Percentiles rank a stretch among this genome's conserved stretches.
These are phyloP conservation scores for Tricholoma matsutake DNA, from an alignment of 768 basidiomycete species.

Conservation along the genomic window DNA sequence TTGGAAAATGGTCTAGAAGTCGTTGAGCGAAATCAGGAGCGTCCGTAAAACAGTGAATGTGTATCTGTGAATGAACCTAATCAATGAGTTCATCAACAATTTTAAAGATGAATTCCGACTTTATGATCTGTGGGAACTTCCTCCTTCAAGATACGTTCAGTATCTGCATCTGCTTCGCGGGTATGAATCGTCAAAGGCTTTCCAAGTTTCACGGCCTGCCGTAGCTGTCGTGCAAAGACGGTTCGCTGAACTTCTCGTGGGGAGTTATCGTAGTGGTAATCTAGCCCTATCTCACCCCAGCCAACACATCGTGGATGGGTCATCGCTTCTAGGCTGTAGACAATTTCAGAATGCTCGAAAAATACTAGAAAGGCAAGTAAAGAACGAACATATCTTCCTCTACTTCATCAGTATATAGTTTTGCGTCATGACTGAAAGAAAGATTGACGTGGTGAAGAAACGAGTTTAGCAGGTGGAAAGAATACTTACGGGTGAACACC, in stretches of 20 bases:
- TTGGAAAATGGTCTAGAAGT: slow-evolving; percentile 73
- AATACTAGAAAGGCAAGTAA: neutral
- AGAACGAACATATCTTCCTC: slow-evolving; percentile 63
- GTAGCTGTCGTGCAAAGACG: slow-evolving; percentile 67
- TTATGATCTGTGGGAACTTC: slow-evolving; percentile 69
- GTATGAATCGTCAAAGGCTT: slow-evolving; percentile 88
- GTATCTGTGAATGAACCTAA: slow-evolving; percentile 46
- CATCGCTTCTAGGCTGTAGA: slow-evolving; percentile 68
- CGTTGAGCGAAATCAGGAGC: slow-evolving; percentile 68
- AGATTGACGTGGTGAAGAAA: neutral
- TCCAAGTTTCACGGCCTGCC: slow-evolving; percentile 58
- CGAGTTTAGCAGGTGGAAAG: neutral
- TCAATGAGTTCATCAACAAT: neutral
- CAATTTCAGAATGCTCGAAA: neutral
- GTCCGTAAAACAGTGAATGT: slow-evolving; percentile 89
- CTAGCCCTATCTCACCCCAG: slow-evolving; percentile 87
- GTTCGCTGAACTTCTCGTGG: slow-evolving; percentile 65
- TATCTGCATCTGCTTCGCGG: slow-evolving; percentile 81
- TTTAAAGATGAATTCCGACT: slow-evolving; percentile 31
- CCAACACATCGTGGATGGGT: slow-evolving; percentile 79
- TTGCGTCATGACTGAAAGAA: slow-evolving; percentile 62
- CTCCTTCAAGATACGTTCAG: slow-evolving; percentile 72
- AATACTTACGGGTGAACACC: slow-evolving; percentile 70
- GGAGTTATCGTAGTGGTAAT: slow-evolving; percentile 81
- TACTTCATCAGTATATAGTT: slow-evolving; percentile 59